A percentile compares a stretch with the other conserved stretches of the same genome.
Evolutionary conservation across 2,329 filamentous ascomycete species (phyloP).

Genomic region (Meredithiella fracta): DNA sequence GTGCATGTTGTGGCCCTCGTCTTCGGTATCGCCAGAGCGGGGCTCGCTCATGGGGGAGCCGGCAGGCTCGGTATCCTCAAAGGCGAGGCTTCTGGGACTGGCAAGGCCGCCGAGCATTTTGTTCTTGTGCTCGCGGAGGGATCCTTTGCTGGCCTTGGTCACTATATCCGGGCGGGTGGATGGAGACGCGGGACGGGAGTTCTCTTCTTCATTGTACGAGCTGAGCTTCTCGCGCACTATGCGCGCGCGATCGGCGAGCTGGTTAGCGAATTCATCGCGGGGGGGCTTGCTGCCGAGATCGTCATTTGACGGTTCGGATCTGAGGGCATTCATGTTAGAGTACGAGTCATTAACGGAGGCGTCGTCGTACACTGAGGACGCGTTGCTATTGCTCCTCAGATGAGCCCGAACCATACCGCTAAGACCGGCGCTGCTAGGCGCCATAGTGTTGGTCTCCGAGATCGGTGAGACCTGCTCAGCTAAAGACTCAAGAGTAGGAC

Average conservation of each 20-base stretch:
- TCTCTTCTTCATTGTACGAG: constrained; percentile 48
- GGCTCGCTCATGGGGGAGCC: constrained; percentile 15
- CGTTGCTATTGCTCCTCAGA: constrained; percentile 62
- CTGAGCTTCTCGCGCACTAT: constrained; percentile 59
- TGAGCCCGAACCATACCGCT: constrained; percentile 75
- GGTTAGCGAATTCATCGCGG: constrained; percentile 51
- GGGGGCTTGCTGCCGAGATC: background rate
- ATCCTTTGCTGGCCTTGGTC: constrained; percentile 52
- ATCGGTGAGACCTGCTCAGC: constrained; percentile 52
- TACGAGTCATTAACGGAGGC: constrained; percentile 22
- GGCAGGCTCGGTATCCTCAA: constrained; percentile 18
- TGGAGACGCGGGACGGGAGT: constrained; percentile 21
- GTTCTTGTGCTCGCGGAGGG: constrained; percentile 41
- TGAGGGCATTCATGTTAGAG: constrained; percentile 20
- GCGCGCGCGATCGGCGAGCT: constrained; percentile 53
- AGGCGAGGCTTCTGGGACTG: constrained; percentile 22
- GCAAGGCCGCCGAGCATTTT: constrained; percentile 45
- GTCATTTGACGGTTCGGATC: constrained; percentile 22
- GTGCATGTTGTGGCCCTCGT: constrained; percentile 26
- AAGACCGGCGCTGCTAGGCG: constrained; percentile 34
- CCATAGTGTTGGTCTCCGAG: constrained; percentile 5
- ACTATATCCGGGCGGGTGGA: constrained; percentile 26
- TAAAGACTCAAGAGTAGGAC: constrained; percentile 16
- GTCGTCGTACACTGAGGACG: constrained; percentile 59
- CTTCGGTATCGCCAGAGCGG: constrained; percentile 19